These are phyloP conservation scores for Rubus parviflorus DNA, from an alignment of 306 rosid species.

Conservation along the genomic window DNA sequence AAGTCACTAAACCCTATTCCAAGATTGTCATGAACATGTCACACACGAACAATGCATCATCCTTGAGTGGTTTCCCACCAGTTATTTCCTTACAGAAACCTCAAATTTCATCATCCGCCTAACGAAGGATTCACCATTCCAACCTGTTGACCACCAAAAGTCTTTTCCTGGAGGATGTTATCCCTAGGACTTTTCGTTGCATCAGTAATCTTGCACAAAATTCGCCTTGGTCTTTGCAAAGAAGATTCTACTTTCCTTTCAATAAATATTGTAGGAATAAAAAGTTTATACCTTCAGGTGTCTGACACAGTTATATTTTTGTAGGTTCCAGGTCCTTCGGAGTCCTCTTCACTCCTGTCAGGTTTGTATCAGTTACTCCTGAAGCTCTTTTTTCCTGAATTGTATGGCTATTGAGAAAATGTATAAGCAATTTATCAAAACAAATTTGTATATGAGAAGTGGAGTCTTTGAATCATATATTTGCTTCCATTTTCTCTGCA, in stretches of 20 bases:
- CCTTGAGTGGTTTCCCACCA: background rate
- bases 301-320: slow-evolving; percentile 16
- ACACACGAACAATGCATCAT: background rate
- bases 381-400: slow-evolving; percentile 6
- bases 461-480: background rate
- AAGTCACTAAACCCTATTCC: background rate
- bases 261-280: background rate
- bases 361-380: slow-evolving; percentile 46
- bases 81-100: background rate
- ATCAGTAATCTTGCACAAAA: background rate
- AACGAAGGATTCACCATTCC: background rate
- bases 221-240: background rate
- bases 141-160: background rate
- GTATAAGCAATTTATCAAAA: background rate
- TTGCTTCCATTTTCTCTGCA: background rate
- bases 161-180: background rate
- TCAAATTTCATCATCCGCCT: background rate
- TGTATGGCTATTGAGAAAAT: slow-evolving; percentile 6
- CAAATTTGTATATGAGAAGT: background rate
- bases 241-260: background rate
- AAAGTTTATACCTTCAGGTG: background rate
- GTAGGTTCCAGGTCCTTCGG: slow-evolving; percentile 45
- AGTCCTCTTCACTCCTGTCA: slow-evolving; percentile 49
- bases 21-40: background rate
- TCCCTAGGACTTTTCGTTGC: background rate